Base-by-base conservation (phyloP, 768 basidiomycete species). In the Stropharia rugosoannulata region DNA sequence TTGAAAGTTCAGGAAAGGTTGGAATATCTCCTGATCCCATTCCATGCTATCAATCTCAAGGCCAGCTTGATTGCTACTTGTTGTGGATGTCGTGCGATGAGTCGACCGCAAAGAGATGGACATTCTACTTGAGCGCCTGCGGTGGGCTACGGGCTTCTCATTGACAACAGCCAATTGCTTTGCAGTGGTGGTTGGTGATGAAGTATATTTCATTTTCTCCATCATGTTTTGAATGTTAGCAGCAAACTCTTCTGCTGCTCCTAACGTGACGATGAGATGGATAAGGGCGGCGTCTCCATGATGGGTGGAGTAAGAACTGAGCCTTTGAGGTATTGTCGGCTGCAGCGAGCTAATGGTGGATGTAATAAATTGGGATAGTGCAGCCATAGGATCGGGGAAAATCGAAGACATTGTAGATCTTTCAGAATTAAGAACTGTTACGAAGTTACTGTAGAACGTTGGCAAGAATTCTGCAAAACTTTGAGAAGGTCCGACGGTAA, bases 21-120 rank as follows among this genome's bases (percentile, higher is more conserved):
- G 94, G 67, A 95, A 97, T 13, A 99, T 75, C 49, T 89, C 87
- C 53, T 87, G 87, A 64, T 98, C 94, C 97, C 97, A 98, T 55
- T 87, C 86, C 61, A 81, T 67, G 29, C 69, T 71, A 43, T 80
- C 77, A 11, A 65, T 42, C 45, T 54, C 64, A 37, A 66, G 47
- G 19, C 65, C 38, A 39, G 65, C 54, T 38, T 67, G 71, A 11
- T 62, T 48, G 42, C 52, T 58, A 12, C 64, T 58, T 35, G 57
- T 40, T 12, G 61, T 59, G 41, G 64, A 63, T 1, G 74, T 65
- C 4, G 71, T 51, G 13, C 73, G 66, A 49, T 68, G 64, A 54
- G 72, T 74, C 35, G 80, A 71, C 19, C 83, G 76, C 73, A 80
- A 79, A 15, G 86, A 85, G 62, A 87, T 83, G 7, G 85, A 87